A percentile compares a stretch with the other conserved stretches of the same genome.
phyloP scores from a whole-genome alignment of 2,329 filamentous ascomycete genomes.

The Sporothrix globosa region DNA sequence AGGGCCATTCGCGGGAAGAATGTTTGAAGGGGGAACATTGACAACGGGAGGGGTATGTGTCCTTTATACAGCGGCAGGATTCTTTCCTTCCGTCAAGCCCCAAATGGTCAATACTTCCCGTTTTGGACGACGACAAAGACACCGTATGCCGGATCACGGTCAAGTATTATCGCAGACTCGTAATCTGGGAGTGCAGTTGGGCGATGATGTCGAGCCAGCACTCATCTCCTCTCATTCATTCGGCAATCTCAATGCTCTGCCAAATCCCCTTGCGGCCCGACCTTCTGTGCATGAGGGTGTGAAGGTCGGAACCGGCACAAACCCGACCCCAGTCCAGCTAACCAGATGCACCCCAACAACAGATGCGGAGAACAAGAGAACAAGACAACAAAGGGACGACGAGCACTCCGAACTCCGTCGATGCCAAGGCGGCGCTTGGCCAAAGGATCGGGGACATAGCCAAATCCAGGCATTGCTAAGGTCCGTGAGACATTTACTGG shows the following conservation, averaged over 20 bases:
- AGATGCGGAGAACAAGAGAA: background rate
- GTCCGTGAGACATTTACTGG: background rate
- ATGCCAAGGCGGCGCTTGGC: background rate
- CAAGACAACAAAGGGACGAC: background rate
- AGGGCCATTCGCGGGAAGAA: background rate
- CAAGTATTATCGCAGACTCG: background rate
- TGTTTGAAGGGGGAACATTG: background rate
- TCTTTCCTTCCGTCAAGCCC: background rate
- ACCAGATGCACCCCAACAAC: background rate
- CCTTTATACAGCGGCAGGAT: background rate
- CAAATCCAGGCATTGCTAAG: background rate
- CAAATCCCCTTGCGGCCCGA: background rate
- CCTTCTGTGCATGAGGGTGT: background rate
- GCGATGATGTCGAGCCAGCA: background rate
- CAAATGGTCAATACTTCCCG: background rate
- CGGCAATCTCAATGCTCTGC: background rate
- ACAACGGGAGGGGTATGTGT: background rate
- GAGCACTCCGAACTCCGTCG: background rate
- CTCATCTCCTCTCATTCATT: background rate
- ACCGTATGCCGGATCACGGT: background rate
- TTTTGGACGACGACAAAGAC: conserved; percentile 6
- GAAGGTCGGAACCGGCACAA: background rate
- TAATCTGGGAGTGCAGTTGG: background rate
- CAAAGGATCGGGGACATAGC: background rate
- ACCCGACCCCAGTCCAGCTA: background rate